A percentile compares a stretch with the other conserved stretches of the same genome.
Conservation (phyloP, 2,329 filamentous ascomycete species). For the Pseudodiploospora longispora region DNA sequence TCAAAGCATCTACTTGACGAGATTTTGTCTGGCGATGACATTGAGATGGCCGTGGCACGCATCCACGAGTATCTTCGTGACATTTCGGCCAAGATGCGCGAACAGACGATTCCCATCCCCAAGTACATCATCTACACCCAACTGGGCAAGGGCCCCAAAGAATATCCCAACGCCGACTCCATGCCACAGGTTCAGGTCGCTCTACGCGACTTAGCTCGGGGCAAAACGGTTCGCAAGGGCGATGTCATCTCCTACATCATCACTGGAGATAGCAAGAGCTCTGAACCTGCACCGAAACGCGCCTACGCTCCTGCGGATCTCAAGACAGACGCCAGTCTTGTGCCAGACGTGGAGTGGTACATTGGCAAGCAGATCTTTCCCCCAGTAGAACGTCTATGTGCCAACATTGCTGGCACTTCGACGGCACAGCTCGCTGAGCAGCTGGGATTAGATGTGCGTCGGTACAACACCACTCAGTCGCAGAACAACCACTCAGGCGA, state of each 20-base stretch:
- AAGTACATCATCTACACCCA: slow-evolving; percentile 99
- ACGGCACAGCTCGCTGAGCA: slow-evolving; percentile 85
- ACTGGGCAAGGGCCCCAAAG: slow-evolving; percentile 85
- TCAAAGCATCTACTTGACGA: slow-evolving; percentile 87
- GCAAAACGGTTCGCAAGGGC: slow-evolving; percentile 82
- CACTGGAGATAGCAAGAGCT: slow-evolving; percentile 61
- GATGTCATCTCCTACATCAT: slow-evolving; percentile 97
- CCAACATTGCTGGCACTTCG: slow-evolving; percentile 89
- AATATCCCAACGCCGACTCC: slow-evolving; percentile 87
- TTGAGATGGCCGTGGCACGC: slow-evolving; percentile 76
- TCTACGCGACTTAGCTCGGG: slow-evolving; percentile 74
- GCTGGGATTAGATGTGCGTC: slow-evolving; percentile 80
- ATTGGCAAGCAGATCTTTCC: slow-evolving; percentile 97
- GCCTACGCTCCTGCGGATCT: slow-evolving; percentile 80
- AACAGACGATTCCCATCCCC: slow-evolving; percentile 61
- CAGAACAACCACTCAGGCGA: slow-evolving; percentile 43
- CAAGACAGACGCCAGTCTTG: slow-evolving; percentile 65
- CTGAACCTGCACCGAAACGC: slow-evolving; percentile 72
- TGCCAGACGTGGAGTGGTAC: slow-evolving; percentile 95
- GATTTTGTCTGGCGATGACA: slow-evolving; percentile 87
- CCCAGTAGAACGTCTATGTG: slow-evolving; percentile 93
- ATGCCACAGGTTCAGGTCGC: slow-evolving; percentile 98
- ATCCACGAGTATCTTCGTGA: slow-evolving; percentile 91
- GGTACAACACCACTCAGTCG: slow-evolving; percentile 54
- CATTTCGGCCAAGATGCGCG: slow-evolving; percentile 78